Evolutionary conservation across 179 eudicot genomes (phyloP).

Genomic region (Pouteria campechiana): DNA sequence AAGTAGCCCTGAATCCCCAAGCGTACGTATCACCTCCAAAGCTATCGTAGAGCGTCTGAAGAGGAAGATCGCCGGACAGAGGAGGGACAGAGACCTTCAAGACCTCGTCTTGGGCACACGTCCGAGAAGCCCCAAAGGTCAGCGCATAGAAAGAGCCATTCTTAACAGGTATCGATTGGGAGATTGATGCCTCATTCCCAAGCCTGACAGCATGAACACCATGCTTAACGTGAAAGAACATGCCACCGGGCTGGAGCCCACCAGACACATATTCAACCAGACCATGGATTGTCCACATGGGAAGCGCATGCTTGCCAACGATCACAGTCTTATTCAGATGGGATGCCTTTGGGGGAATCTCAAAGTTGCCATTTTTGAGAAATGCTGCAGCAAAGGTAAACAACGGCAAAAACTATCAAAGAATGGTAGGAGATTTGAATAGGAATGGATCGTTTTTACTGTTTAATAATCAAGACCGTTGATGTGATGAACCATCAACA

Average conservation of each 20-base stretch:
- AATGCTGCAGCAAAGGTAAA: constrained; percentile 40
- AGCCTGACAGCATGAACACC: constrained; percentile 84
- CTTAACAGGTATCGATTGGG: constrained; percentile 55
- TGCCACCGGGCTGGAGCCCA: constrained; percentile 89
- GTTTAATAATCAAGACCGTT: too few species aligned
- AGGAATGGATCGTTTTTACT: background rate
- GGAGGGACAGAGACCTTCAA: constrained; percentile 62
- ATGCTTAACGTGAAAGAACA: constrained; percentile 65
- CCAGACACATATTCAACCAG: constrained; percentile 71
- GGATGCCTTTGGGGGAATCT: constrained; percentile 38
- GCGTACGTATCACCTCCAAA: constrained; percentile 76
- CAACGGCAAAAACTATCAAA: too few species aligned
- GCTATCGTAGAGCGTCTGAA: constrained; percentile 73
- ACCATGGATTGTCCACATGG: constrained; percentile 72
- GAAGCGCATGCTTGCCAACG: constrained; percentile 43
- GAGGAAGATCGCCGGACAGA: constrained; percentile 58
- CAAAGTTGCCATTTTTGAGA: constrained; percentile 82
- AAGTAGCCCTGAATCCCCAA: constrained; percentile 56
- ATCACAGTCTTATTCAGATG: constrained; percentile 50
- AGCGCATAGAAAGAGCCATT: constrained; percentile 55
- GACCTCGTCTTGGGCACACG: constrained; percentile 88
- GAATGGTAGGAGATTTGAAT: background rate
- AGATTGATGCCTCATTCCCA: constrained; percentile 67
- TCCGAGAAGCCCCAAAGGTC: constrained; percentile 75
- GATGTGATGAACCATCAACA: too few species aligned